A percentile compares a stretch with the other conserved stretches of the same genome.
These are phyloP conservation scores for Periglandula ipomoeae DNA, from an alignment of 2,329 filamentous ascomycete genomes.

Conservation along the genomic window DNA sequence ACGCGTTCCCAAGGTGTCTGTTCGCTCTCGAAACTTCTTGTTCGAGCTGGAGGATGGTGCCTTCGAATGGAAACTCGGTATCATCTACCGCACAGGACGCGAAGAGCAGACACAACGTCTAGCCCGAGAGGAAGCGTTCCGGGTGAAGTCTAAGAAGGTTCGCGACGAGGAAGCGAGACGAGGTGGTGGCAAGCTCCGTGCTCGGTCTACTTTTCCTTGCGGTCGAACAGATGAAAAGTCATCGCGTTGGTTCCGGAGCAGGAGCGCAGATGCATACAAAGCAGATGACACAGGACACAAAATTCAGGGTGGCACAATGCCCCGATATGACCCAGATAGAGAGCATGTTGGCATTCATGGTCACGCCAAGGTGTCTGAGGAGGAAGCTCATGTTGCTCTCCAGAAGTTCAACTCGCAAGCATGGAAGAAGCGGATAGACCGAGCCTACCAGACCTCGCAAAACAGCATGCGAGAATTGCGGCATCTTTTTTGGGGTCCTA, in stretches of 20 bases:
- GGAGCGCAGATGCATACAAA: conserved; percentile 40
- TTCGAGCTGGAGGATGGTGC: conserved; percentile 94
- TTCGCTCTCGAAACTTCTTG: conserved; percentile 72
- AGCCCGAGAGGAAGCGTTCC: conserved; percentile 83
- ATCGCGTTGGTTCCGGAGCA: conserved; percentile 38
- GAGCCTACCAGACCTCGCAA: conserved; percentile 58
- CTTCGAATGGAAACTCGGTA: conserved; percentile 94
- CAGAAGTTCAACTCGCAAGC: conserved; percentile 76
- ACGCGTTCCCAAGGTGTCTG: conserved; percentile 72
- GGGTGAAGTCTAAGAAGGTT: conserved; percentile 77
- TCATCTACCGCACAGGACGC: conserved; percentile 84
- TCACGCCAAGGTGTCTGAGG: conserved; percentile 60
- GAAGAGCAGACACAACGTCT: conserved; percentile 84
- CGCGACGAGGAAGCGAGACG: conserved; percentile 57
- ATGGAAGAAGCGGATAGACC: conserved; percentile 87
- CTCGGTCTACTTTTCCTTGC: conserved; percentile 40
- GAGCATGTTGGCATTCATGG: conserved; percentile 57
- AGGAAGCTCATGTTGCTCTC: conserved; percentile 67
- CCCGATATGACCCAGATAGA: conserved; percentile 72
- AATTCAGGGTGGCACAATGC: conserved; percentile 33
- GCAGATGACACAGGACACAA: conserved; percentile 21
- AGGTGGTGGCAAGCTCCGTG: conserved; percentile 42
- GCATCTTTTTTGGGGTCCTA: conserved; percentile 70
- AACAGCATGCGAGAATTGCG: conserved; percentile 72
- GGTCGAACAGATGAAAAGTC: conserved; percentile 22